Evolutionary conservation across 2,329 filamentous ascomycete species (phyloP).

Genomic region (Lomentospora prolificans): DNA sequence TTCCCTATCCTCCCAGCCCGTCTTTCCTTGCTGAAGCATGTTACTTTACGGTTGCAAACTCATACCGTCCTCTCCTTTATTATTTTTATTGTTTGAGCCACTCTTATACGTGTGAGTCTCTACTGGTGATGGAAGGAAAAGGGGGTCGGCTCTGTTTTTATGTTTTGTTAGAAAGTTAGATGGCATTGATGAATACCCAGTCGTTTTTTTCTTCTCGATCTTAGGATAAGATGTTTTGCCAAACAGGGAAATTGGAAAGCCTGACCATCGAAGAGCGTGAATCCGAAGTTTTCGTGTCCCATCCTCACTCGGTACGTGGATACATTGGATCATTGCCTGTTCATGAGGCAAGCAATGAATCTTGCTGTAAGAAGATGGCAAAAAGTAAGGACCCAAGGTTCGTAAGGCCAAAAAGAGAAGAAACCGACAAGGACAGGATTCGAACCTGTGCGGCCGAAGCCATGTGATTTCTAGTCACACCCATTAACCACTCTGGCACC

Average conservation of each 20-base stretch:
- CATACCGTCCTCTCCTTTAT: neutral
- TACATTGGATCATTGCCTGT: too few relatives aligned
- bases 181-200: neutral
- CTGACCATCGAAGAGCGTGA: neutral
- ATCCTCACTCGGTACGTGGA: too few relatives aligned
- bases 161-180: neutral
- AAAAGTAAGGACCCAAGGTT: too few relatives aligned
- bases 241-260: neutral
- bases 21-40: too few relatives aligned
- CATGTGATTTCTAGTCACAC: constrained; percentile 4
- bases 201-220: neutral
- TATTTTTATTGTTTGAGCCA: too few relatives aligned
- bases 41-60: too few relatives aligned
- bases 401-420: constrained; percentile 4
- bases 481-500: constrained; percentile 3
- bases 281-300: neutral
- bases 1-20: too few relatives aligned
- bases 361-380: neutral
- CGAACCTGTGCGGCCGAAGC: constrained; percentile 2
- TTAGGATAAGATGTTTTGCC: neutral
- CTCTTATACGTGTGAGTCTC: too few relatives aligned
- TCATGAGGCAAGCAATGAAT: too few relatives aligned
- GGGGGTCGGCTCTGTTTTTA: neutral
- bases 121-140: neutral
- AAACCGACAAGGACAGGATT: constrained; percentile 2